Evolutionary conservation across 106 monocot genomes (phyloP), one percentile per base, ranked within the genome.

Genomic region (Allium sativum): DNA sequence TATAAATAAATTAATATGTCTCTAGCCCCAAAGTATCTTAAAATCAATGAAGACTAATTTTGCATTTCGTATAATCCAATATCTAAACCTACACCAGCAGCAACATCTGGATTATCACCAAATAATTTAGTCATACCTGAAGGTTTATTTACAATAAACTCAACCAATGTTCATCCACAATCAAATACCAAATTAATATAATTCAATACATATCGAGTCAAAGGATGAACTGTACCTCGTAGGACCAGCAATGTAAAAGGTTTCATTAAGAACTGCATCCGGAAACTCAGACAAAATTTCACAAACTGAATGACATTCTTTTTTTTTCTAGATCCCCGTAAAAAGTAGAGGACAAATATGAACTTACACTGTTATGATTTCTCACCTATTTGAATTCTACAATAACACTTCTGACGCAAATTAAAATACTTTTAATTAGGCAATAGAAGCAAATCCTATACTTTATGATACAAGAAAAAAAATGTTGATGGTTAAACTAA

Each of bases 201-300:
- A 59, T 98, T 98, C 96, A 98, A 91, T 50, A 98, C 96, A 58
- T 98, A 98, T 1, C 91, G 73, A 10, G 96, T 88, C 13, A 98
- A 72, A 1, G 96, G 96, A 57, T 98, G 96, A 21, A 98, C 59
- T 0, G 96, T 91, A 8, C 96, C 96, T 14, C 87, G 87, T 18
- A 82, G 96, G n/a, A 91, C 84, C 0, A 80, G 84, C 7, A 74
- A 65, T 45, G 44, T 72, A 6, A 84, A 80, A 4, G 82, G 75
- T 21, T n/a, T 98, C 90, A 7, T 62, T 74, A 16, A 80, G 75
- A 18, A 98, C 87, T 31, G 87, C 87, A 50, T 70, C 84, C 82
- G 91, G 91, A 52, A 98, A 98, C 76, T 98, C 91, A 0, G 87
- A 87, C 10, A 98, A 76, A 18, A 87, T 98, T 20, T 91, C 96